Evolutionary conservation across 2,329 filamentous ascomycete genomes (phyloP).

Genomic region (Phoma sp.): DNA sequence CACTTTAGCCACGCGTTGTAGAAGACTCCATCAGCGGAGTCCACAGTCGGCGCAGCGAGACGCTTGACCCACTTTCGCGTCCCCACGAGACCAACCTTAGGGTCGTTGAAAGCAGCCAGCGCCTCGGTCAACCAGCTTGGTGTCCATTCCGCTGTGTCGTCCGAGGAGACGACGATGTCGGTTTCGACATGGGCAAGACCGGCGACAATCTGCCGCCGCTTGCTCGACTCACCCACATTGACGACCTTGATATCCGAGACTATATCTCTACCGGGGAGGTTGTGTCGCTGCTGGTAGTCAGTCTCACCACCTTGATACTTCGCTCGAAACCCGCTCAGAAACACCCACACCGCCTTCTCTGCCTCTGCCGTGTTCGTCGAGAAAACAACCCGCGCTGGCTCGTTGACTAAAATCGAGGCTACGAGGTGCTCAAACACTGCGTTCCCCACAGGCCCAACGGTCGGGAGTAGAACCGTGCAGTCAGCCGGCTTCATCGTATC

Average conservation of each 20-base stretch:
- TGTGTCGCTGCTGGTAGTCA: conserved; percentile 17
- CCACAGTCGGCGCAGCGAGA: neutral
- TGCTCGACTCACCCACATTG: conserved; percentile 25
- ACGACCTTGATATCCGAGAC: conserved; percentile 9
- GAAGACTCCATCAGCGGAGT: neutral
- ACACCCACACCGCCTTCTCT: conserved; percentile 5
- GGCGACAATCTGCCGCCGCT: conserved; percentile 24
- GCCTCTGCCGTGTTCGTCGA: conserved; percentile 18
- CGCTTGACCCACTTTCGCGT: conserved; percentile 34
- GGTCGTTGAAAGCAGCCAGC: conserved; percentile 26
- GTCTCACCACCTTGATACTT: conserved; percentile 6
- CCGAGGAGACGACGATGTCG: conserved; percentile 18
- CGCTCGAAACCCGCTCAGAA: neutral
- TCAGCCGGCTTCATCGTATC: conserved; percentile 7
- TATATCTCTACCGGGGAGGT: neutral
- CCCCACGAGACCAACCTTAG: conserved; percentile 30
- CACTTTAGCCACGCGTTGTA: conserved; percentile 17
- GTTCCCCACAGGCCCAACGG: conserved; percentile 23
- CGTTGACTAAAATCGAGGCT: conserved; percentile 19
- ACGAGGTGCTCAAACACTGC: conserved; percentile 17
- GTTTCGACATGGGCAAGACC: conserved; percentile 19
- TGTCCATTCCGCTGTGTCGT: conserved; percentile 32
- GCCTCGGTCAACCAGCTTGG: conserved; percentile 19
- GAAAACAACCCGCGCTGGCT: conserved; percentile 25
- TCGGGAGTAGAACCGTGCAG: conserved; percentile 31